Conservation (phyloP, 1,284 basidiomycete species). For the Austroboletus niveus region DNA sequence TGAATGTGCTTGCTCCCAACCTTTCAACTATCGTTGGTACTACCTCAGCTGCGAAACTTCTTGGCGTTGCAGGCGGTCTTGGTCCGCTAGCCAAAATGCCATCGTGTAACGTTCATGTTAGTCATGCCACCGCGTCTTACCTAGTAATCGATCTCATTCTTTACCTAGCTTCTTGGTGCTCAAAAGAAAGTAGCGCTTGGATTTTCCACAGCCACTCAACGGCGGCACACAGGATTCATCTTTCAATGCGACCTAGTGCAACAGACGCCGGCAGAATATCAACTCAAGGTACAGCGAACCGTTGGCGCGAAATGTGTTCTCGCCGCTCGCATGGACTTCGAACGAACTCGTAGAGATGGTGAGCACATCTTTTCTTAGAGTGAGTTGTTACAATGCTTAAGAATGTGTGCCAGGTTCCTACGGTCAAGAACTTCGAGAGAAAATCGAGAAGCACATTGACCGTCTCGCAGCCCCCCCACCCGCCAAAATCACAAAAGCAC, state of each 20-base stretch:
- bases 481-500: slow-evolving; percentile 88
- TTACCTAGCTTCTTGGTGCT: slow-evolving; percentile 81
- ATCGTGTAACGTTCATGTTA: slow-evolving; percentile 90
- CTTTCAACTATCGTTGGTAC: slow-evolving; percentile 98
- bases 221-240: slow-evolving; percentile 95
- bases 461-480: slow-evolving; percentile 93
- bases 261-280: slow-evolving; percentile 86
- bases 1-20: slow-evolving; percentile 97
- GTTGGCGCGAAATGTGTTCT: slow-evolving; percentile 90
- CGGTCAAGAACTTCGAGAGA: slow-evolving; percentile 77
- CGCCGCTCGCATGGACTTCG: slow-evolving; percentile 91
- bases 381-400: neutral
- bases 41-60: slow-evolving; percentile 94
- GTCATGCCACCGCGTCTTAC: slow-evolving; percentile 25
- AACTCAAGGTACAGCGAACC: slow-evolving; percentile 89
- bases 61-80: slow-evolving; percentile 95
- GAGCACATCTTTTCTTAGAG: slow-evolving; percentile 14
- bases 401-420: slow-evolving; percentile 56
- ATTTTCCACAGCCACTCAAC: slow-evolving; percentile 77
- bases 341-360: slow-evolving; percentile 78
- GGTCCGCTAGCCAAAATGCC: slow-evolving; percentile 92
- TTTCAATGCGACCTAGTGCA: slow-evolving; percentile 90
- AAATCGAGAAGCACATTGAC: slow-evolving; percentile 90
- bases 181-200: slow-evolving; percentile 89
- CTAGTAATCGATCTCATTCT: slow-evolving; percentile 1